A percentile compares a stretch with the other conserved stretches of the same genome.
Evolutionary conservation across 2,329 filamentous ascomycete species (phyloP).

Genomic region (Cyclaneusma minus): DNA sequence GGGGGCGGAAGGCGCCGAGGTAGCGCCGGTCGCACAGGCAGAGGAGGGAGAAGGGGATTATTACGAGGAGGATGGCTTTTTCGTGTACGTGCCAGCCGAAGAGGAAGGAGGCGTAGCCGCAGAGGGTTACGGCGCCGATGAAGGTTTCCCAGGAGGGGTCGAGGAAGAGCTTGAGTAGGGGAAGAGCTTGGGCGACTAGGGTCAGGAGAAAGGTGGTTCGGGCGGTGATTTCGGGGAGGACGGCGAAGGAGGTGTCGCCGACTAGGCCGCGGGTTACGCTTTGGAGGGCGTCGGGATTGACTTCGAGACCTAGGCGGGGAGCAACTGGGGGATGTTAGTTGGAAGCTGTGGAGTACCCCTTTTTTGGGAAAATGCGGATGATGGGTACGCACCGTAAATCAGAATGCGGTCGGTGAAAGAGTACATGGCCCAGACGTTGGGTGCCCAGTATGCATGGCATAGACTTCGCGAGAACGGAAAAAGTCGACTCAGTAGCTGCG

Average conservation of each 20-base stretch:
- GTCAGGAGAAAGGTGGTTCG: constrained; percentile 70
- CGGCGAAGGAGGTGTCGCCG: constrained; percentile 85
- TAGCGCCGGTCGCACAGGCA: constrained; percentile 82
- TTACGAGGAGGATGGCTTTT: constrained; percentile 86
- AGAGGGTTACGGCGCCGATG: constrained; percentile 76
- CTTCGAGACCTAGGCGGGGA: constrained; percentile 58
- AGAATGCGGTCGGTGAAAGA: constrained; percentile 76
- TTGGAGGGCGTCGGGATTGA: constrained; percentile 61
- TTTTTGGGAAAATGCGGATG: background rate
- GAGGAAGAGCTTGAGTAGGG: constrained; percentile 68
- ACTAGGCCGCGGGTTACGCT: constrained; percentile 89
- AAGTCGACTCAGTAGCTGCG: constrained; percentile 67
- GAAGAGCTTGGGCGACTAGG: constrained; percentile 63
- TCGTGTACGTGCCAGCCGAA: constrained; percentile 99
- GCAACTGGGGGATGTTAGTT: constrained; percentile 44
- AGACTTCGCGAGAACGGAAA: constrained; percentile 91
- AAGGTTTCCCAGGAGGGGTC: constrained; percentile 79
- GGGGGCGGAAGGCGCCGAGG: constrained; percentile 76
- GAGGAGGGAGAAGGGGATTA: constrained; percentile 88
- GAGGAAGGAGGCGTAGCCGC: constrained; percentile 89
- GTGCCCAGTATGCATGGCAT: constrained; percentile 97
- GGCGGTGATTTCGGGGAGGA: constrained; percentile 75
- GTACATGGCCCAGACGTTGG: constrained; percentile 94
- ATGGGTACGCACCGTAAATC: constrained; percentile 61
- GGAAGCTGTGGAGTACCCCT: too few species aligned